Conservation (phyloP, 1,139 yeast genomes). For the Geotrichum reessii region DNA sequence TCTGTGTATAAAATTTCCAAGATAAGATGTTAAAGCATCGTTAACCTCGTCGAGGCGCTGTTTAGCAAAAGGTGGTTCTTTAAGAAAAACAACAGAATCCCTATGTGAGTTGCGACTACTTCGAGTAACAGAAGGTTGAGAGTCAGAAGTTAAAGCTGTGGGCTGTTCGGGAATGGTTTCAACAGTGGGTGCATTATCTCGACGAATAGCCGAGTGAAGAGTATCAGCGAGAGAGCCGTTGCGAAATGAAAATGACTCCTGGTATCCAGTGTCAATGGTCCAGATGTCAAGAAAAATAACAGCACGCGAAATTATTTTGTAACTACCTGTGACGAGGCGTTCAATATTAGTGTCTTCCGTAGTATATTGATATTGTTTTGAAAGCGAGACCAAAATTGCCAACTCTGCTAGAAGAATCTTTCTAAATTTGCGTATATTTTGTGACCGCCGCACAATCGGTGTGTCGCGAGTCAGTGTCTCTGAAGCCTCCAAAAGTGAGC, state of each 20-base stretch:
- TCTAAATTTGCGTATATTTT: conserved; percentile 65
- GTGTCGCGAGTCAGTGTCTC: conserved; percentile 82
- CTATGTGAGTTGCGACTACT: conserved; percentile 19
- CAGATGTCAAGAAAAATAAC: conserved; percentile 68
- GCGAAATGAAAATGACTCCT: conserved; percentile 10
- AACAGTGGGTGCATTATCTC: not conserved
- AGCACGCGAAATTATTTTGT: conserved; percentile 69
- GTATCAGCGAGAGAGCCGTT: conserved; percentile 10
- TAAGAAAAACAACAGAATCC: conserved; percentile 32
- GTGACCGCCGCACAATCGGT: conserved; percentile 64
- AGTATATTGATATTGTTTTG: conserved; percentile 75
- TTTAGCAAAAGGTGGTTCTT: conserved; percentile 60
- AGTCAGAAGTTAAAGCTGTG: conserved; percentile 3
- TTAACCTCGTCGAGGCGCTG: conserved; percentile 70
- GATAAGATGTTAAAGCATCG: conserved; percentile 60
- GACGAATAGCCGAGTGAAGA: conserved; percentile 5
- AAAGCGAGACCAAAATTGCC: conserved; percentile 81
- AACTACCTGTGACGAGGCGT: conserved; percentile 63
- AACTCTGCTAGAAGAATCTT: conserved; percentile 83
- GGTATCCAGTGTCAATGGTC: conserved; percentile 37
- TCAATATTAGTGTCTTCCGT: conserved; percentile 61
- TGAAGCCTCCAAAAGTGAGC: conserved; percentile 66
- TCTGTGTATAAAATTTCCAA: conserved; percentile 45
- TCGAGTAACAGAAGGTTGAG: not conserved
- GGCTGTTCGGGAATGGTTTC: conserved; percentile 16